Evolutionary conservation across 2,329 filamentous ascomycete species (phyloP), one percentile per base, ranked within the genome.

Genomic region (Clonostachys chloroleuca): DNA sequence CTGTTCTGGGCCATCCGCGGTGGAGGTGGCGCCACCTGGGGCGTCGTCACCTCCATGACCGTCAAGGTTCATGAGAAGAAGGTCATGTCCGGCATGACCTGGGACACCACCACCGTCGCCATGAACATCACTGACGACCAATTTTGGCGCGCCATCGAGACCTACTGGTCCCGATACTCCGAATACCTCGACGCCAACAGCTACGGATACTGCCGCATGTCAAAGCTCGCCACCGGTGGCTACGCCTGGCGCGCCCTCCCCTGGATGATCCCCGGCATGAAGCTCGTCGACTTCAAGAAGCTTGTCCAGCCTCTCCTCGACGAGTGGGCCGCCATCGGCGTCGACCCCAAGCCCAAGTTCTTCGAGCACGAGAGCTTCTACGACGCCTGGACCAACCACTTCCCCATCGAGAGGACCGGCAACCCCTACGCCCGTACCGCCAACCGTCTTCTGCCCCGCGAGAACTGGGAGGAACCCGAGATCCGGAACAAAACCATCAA

Each of bases 1-100:
- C 60, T 79, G 1, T 78, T 73, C 62, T 77, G 74, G 68, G 74
- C 75, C 5, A 58, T 78, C 18, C 60, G 69, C 20, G 75, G 74
- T 5, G 74, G 68, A 3, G 72, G 72, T 17, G 62, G 62, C 5
- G 69, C 62, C 40, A 72, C 69, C 3, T 73, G 64, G 50, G 70
- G 69, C 4, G 63, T 73, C 12, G 69, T 72, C 33, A 57, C 60
- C n/a, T 68, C 63, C 14, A 54, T 68, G 47, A 62, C 61, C 4
- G 59, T 66, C 40, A 58, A 59, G n/a, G 58, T 63, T 4, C 60
- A 62, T 45, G 49, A 54, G 6, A 65, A 65, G 58, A 60, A 52
- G 18, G 54, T 52, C 46, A 59, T 63, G 34, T 58, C 55, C 9
- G 58, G 72, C 18, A 63, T 57, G 44, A 56, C 48, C 3, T 65